phyloP scores from a whole-genome alignment of 1,284 basidiomycete species.

The Microbotryomycetes sp. region DNA sequence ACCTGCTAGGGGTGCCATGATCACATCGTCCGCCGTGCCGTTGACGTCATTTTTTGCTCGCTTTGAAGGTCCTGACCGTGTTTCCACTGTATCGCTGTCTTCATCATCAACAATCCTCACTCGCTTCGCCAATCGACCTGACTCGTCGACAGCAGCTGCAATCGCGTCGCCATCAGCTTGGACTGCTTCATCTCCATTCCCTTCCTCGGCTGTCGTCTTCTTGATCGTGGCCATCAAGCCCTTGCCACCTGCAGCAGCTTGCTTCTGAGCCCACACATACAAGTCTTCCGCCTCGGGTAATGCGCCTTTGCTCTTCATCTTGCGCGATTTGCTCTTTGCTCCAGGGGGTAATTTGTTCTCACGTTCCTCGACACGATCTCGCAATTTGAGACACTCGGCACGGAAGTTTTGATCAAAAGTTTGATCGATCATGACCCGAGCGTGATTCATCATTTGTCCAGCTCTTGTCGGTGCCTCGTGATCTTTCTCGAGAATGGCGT shows the following conservation, averaged over 20 bases:
- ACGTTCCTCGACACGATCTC: slow-evolving; percentile 65
- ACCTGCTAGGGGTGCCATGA: neutral
- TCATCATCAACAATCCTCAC: slow-evolving; percentile 46
- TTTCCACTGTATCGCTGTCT: slow-evolving; percentile 28
- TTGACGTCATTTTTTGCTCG: slow-evolving; percentile 9
- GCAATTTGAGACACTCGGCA: slow-evolving; percentile 83
- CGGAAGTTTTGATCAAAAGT: slow-evolving; percentile 79
- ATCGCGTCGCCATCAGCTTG: slow-evolving; percentile 39
- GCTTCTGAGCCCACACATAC: slow-evolving; percentile 18
- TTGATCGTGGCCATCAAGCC: slow-evolving; percentile 8
- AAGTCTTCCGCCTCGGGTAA: slow-evolving; percentile 32
- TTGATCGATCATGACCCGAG: slow-evolving; percentile 72
- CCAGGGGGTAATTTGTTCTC: slow-evolving; percentile 44
- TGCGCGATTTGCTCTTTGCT: slow-evolving; percentile 45
- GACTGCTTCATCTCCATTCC: slow-evolving; percentile 36
- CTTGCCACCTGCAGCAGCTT: slow-evolving; percentile 23
- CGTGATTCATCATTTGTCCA: slow-evolving; percentile 80
- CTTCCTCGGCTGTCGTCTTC: slow-evolving; percentile 19
- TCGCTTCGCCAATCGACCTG: slow-evolving; percentile 51
- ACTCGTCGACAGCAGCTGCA: slow-evolving; percentile 13
- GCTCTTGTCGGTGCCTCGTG: slow-evolving; percentile 71
- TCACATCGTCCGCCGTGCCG: slow-evolving; percentile 11
- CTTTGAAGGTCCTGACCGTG: slow-evolving; percentile 22
- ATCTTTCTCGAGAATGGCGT: slow-evolving; percentile 55
- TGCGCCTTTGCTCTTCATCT: slow-evolving; percentile 46